Evolutionary conservation across 2,329 filamentous ascomycete species (phyloP), one percentile per base, ranked within the genome.

Genomic region (Rhynchosporium agropyri): DNA sequence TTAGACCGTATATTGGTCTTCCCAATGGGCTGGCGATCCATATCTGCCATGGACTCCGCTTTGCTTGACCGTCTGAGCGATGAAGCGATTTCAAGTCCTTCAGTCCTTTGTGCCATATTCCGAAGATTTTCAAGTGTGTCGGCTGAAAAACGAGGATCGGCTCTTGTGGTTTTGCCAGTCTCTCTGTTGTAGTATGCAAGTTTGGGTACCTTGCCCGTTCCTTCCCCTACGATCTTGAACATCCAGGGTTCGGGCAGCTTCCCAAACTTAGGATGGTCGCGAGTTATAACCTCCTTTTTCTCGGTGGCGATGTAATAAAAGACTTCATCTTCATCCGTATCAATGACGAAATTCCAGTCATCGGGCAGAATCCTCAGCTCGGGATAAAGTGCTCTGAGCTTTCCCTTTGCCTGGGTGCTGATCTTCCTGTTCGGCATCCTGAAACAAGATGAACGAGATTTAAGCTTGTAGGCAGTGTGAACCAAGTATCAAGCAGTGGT

Each of bases 101-200:
- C 26, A 20, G 40, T 29, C 13, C 42, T 58, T 36, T 15, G 61
- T 26, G 61, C 63, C 54, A 60, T 58, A 43, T 55, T 62, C 43
- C 49, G 46, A 8, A 60, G 31, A 5, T 43, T 61, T 46, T 60
- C 57, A 4, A 61, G n/a, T 20, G 59, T n/a, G 15, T 61, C 45
- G 1, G 28, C 29, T 2, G 42, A 51, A 26, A 53, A 55, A 20
- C 67, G 65, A 13, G 67, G 67, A 45, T 69, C 55, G 12, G 61
- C 13, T 2, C n/a, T 26, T 4, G 42, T 51, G 5, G 10, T 57
- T 36, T 56, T 28, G 10, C 45, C 48, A 10, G 61, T 67, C 7
- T 59, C 38, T 12, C 20, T 45, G 29, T 70, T 69, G 61, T 61
- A 67, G 54, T 70, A 70, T 31, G 33, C 26, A 1, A 59, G 46